Base-by-base conservation (phyloP, 768 basidiomycete genomes). In the Termitomyces sp. region DNA sequence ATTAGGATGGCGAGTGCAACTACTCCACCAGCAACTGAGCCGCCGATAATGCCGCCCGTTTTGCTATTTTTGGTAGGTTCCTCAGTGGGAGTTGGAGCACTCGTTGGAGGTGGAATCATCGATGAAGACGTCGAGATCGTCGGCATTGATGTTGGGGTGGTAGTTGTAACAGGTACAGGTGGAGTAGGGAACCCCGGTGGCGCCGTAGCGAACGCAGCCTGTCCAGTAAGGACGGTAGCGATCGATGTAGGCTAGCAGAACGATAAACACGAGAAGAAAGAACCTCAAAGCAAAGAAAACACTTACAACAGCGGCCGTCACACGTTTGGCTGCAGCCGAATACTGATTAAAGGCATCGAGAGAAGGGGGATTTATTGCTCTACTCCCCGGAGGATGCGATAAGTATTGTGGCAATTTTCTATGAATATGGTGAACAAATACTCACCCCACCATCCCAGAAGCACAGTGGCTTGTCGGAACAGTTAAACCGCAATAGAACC, bases 391-490 rank as follows among this genome's bases (percentile, higher is more conserved):
- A 57, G 28, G 29, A 18, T 51, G 47, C 31, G 46, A 29, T 52
- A 15, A 52, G 26, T 29, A 39, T 37, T 28, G 5, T 48, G 33
- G 28, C 37, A 26, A 24, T 9, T 33, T 26, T 13, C 29, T 8
- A 36, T 13, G 18, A 22, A 7, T 9, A 46, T 18, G 4, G 31
- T 13, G 13, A 44, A 41, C 24, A 8, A 36, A 12, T 8, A 66
- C 72, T 60, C 57, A 75, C 75, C 74, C 75, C 36, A 76, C 76
- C 73, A 74, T 77, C 26, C 73, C 73, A 5, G 71, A 60, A 20
- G 62, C 60, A 64, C 76, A 78, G 53, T 76, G 77, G 18, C 69
- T 69, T 12, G 62, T 47, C 4, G 74, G 76, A n/a, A 62, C 54
- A n/a, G 62, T 70, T 24, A 67, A 68, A 50, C 69, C 63, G 53